phyloP scores from a whole-genome alignment of 176 grass and related monocot species.

The Oryza glaberrima region DNA sequence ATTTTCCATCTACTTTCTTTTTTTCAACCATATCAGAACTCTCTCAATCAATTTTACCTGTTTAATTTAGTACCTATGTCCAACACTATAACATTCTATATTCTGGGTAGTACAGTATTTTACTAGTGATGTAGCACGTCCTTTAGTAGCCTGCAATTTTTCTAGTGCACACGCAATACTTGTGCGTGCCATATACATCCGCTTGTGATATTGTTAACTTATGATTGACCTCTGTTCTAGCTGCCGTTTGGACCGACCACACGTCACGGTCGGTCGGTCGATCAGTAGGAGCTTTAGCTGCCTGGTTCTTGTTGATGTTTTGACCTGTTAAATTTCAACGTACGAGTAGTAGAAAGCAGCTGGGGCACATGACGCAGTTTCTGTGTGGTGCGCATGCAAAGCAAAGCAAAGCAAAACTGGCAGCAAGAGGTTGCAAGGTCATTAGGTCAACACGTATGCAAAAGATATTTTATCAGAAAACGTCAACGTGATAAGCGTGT shows the following conservation, averaged over 20 bases:
- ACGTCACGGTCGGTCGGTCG: constrained; percentile 7
- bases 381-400: neutral
- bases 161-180: too few species aligned
- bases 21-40: too few species aligned
- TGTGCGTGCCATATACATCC: neutral
- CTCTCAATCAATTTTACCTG: too few species aligned
- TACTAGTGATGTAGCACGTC: too few species aligned
- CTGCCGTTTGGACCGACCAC: neutral
- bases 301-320: constrained; percentile 15
- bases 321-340: constrained; percentile 24
- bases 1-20: too few species aligned
- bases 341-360: neutral
- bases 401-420: neutral
- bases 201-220: neutral
- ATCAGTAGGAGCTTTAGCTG: neutral
- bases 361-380: neutral
- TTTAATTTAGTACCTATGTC: too few species aligned
- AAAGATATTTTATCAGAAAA: constrained; percentile 31
- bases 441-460: constrained; percentile 22
- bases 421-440: neutral
- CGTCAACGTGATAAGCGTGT: constrained; percentile 35
- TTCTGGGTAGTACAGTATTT: too few species aligned
- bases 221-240: constrained; percentile 14
- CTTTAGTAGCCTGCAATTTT: neutral
- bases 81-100: too few species aligned